Evolutionary conservation across 176 grass and related monocot species (phyloP), one percentile per base, ranked within the genome.

Genomic region (Triticum monococcum): DNA sequence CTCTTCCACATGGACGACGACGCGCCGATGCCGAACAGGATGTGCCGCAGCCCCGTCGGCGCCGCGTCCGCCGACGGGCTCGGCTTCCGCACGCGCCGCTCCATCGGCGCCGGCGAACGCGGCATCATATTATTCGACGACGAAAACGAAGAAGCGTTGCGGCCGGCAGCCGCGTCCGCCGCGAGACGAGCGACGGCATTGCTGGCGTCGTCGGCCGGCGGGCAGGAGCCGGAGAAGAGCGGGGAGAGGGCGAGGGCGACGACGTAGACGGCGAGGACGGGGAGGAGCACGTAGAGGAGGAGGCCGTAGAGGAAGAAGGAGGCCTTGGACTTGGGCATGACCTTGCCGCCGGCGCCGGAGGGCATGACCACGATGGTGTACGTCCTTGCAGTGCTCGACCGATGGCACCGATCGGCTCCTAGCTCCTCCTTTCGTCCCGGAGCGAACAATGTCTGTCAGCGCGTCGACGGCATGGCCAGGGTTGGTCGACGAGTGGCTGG

Each of bases 11-110:
- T 68, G 5, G 63, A 22, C 20, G 88, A 59, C 32, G 92, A 93
- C 23, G 88, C 81, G 31, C 72, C 89, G 31, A 93, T 85, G 31
- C 92, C 88, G 63, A 93, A 88, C 56, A 93, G 82, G 41, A 93
- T 85, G 72, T 93, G 88, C 5, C 78, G 82, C 30, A 88, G 54
- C 9, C 86, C 81, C 35, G 88, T 93, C 18, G 82, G 14, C 37
- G 84, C 65, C 4, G 68, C 71, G 24, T 32, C 22, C 30, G 63
- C 45, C 5, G 50, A 14, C 7, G 52, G 31, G 4, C 0, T 32
- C 22, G 13, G 84, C 3, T 41, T 63, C 4, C 32, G 2, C 7
- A 0, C 56, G 7, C 56, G 26, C 52, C 20, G 33, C 14, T 35
- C 5, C 5, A 48, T 5, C 24, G 13, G 37, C 23, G 71, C 32